A percentile compares a stretch with the other conserved stretches of the same genome.
These are phyloP conservation scores for Paraphaeosphaeria minitans DNA, from an alignment of 2,329 filamentous ascomycete species.

Conservation along the genomic window DNA sequence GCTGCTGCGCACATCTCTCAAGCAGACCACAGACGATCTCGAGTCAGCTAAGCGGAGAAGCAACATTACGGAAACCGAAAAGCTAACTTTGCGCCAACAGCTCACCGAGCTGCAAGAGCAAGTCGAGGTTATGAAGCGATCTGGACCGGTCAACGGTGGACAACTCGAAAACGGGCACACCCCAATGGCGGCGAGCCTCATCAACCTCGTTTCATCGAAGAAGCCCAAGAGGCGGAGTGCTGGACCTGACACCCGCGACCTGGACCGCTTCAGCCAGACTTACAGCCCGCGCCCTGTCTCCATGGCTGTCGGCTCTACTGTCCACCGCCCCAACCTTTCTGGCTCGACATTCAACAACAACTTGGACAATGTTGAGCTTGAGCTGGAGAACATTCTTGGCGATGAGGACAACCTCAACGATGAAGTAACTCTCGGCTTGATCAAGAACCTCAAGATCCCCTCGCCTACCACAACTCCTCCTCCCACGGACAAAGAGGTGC, in stretches of 20 bases:
- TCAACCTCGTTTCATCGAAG: conserved; percentile 96
- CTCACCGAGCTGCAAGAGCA: conserved; percentile 90
- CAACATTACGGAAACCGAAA: conserved; percentile 81
- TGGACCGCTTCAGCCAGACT: conserved; percentile 87
- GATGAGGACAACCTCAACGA: conserved; percentile 97
- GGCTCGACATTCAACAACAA: conserved; percentile 79
- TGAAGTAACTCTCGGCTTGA: conserved; percentile 94
- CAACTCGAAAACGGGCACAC: conserved; percentile 64
- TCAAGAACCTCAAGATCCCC: conserved; percentile 95
- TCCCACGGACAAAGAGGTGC: conserved; percentile 95
- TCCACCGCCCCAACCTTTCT: conserved; percentile 72
- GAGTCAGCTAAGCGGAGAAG: conserved; percentile 78
- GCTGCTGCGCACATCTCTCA: conserved; percentile 80
- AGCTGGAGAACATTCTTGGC: conserved; percentile 89
- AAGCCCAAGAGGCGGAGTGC: conserved; percentile 95
- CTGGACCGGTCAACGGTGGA: conserved; percentile 72
- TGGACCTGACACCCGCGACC: conserved; percentile 80
- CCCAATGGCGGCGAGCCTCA: conserved; percentile 71
- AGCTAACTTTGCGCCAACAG: conserved; percentile 82
- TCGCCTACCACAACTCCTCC: conserved; percentile 83
- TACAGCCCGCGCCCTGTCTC: conserved; percentile 96
- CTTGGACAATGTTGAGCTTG: conserved; percentile 89
- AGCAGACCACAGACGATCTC: conserved; percentile 78
- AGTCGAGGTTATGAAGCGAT: conserved; percentile 82
- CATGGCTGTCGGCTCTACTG: conserved; percentile 77